phyloP scores from a whole-genome alignment of 1,284 basidiomycete species.

The Apiotrichum laibachii region DNA sequence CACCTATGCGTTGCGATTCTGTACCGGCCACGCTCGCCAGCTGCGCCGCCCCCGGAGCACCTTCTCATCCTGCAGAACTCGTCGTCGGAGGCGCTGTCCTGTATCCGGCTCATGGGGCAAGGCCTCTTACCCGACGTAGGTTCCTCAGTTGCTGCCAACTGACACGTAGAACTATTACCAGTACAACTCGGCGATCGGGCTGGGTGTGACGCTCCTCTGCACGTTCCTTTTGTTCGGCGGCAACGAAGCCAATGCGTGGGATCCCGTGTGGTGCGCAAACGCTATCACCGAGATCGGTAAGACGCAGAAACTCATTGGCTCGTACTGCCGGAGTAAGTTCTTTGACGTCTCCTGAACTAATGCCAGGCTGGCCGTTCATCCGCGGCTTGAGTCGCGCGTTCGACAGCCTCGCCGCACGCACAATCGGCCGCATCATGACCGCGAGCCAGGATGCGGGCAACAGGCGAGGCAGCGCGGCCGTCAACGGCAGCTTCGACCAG shows the following conservation, averaged over 20 bases:
- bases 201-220: conserved; percentile 14
- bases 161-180: conserved; percentile 11
- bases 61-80: conserved; percentile 6
- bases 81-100: not conserved
- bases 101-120: not conserved
- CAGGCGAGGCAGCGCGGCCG: too few relatives aligned
- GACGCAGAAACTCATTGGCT: conserved; percentile 1
- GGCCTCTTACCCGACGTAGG: conserved; percentile 4
- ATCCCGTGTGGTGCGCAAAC: not conserved
- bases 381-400: too few relatives aligned
- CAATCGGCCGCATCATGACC: too few relatives aligned
- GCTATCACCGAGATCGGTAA: not conserved
- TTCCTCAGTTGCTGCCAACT: not conserved
- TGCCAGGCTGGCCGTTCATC: too few relatives aligned
- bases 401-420: too few relatives aligned
- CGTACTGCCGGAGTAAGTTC: not conserved
- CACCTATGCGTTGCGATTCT: conserved; percentile 5
- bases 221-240: conserved; percentile 1
- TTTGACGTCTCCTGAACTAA: too few relatives aligned
- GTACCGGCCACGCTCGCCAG: conserved; percentile 6
- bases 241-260: not conserved
- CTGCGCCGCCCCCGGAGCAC: not conserved
- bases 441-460: too few relatives aligned
- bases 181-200: conserved; percentile 10
- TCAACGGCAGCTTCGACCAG: too few relatives aligned